Percentiles rank a stretch among this genome's conserved stretches.
Conservation (phyloP, 2,329 filamentous ascomycete species). For the Ceratocystiopsis minuta region DNA sequence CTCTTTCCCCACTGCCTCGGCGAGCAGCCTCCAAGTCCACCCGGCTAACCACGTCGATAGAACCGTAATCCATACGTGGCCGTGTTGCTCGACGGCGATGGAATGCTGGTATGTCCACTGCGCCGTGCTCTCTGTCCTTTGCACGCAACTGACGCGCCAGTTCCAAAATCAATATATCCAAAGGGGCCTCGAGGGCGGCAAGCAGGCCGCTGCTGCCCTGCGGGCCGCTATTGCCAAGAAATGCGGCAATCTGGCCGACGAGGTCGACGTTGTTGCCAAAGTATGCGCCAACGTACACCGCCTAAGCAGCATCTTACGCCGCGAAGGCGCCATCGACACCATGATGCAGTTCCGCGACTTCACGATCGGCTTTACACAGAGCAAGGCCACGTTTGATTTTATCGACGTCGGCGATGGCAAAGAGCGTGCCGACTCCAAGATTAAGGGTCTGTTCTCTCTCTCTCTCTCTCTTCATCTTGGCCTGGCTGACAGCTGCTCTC, state of each 20-base stretch:
- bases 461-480: background rate
- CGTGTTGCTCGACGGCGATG: conserved; percentile 45
- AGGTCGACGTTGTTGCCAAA: conserved; percentile 37
- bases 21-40: too few species aligned
- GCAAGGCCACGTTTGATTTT: conserved; percentile 42
- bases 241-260: conserved; percentile 28
- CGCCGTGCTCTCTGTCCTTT: background rate
- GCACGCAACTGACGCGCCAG: conserved; percentile 22
- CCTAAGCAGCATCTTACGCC: conserved; percentile 30
- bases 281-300: conserved; percentile 36
- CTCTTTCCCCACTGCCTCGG: too few species aligned
- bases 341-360: conserved; percentile 35
- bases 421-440: conserved; percentile 40
- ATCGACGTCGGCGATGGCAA: conserved; percentile 42
- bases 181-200: conserved; percentile 37
- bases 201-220: conserved; percentile 31
- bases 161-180: conserved; percentile 37
- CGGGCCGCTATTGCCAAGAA: conserved; percentile 28
- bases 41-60: conserved; percentile 16
- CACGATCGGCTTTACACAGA: conserved; percentile 40
- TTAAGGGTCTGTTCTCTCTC: conserved; percentile 29
- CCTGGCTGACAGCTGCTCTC: conserved; percentile 14
- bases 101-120: conserved; percentile 37
- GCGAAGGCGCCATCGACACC: conserved; percentile 26
- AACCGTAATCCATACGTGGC: conserved; percentile 40